Conservation (phyloP, 2,329 filamentous ascomycete species). For the Helicocarpus griseus region DNA sequence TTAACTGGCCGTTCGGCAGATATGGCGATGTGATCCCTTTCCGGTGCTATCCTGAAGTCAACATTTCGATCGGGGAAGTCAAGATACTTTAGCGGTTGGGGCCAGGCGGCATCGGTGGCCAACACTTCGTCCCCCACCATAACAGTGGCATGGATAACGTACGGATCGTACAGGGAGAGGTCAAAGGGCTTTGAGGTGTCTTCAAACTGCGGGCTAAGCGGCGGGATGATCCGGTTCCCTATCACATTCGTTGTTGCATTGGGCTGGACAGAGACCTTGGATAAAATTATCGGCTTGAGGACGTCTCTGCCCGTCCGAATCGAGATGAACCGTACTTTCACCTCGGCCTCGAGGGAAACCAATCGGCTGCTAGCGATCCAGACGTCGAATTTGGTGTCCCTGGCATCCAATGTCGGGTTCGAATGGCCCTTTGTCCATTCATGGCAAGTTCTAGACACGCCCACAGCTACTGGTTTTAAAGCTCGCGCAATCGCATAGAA, state of each 20-base stretch:
- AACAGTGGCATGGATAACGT: slow-evolving; percentile 37
- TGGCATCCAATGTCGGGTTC: slow-evolving; percentile 44
- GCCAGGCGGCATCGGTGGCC: slow-evolving; percentile 60
- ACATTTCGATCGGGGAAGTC: slow-evolving; percentile 43
- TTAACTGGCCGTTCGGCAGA: slow-evolving; percentile 46
- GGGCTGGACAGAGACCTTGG: slow-evolving; percentile 37
- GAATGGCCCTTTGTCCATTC: background rate
- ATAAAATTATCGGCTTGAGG: slow-evolving; percentile 40
- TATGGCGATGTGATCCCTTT: slow-evolving; percentile 30
- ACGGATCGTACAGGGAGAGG: slow-evolving; percentile 39
- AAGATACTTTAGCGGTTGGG: slow-evolving; percentile 60
- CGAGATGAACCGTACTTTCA: slow-evolving; percentile 43
- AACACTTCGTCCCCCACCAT: slow-evolving; percentile 40
- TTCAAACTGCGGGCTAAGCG: background rate
- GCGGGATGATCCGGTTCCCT: slow-evolving; percentile 42
- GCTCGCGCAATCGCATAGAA: slow-evolving; percentile 46
- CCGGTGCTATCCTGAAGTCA: slow-evolving; percentile 24
- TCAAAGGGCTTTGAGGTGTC: slow-evolving; percentile 16
- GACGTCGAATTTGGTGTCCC: slow-evolving; percentile 44
- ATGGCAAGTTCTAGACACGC: slow-evolving; percentile 19
- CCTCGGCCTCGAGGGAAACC: slow-evolving; percentile 21
- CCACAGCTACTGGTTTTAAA: slow-evolving; percentile 40
- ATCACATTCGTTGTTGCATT: slow-evolving; percentile 48
- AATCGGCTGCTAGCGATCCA: slow-evolving; percentile 47
- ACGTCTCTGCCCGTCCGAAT: slow-evolving; percentile 46